Evolutionary conservation across 225 moss, liverwort and hornwort genomes (phyloP).

Genomic region (Pleurozium schreberi): DNA sequence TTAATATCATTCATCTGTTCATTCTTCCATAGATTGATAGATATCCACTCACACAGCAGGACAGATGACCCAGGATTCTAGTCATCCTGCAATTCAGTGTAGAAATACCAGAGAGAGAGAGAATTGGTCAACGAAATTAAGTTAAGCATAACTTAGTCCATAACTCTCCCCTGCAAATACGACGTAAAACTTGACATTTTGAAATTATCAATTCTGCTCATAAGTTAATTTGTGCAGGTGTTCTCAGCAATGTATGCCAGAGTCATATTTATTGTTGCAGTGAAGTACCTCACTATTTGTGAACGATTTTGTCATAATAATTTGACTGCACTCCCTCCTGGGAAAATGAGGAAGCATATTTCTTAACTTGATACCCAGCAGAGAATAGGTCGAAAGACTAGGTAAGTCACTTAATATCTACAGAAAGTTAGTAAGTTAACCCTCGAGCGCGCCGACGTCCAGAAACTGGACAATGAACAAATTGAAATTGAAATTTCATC

Average conservation of each 20-base stretch:
- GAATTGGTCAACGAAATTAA: neutral
- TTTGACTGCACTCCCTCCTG: neutral
- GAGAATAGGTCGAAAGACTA: neutral
- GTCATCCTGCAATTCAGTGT: neutral
- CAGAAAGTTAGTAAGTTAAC: too few species aligned
- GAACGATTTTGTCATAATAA: neutral
- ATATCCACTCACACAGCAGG: neutral
- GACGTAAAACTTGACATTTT: neutral
- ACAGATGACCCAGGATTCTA: neutral
- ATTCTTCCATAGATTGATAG: conserved; percentile 11
- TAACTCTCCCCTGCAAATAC: neutral
- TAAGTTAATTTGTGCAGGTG: neutral
- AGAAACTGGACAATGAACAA: too few species aligned
- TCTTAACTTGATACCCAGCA: too few species aligned
- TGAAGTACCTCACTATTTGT: neutral
- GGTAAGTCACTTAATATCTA: neutral
- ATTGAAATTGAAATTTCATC: too few species aligned
- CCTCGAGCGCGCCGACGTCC: too few species aligned
- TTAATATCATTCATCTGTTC: conserved; percentile 21
- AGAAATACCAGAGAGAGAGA: neutral
- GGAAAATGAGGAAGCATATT: neutral
- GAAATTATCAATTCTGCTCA: neutral
- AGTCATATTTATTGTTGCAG: neutral
- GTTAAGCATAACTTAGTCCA: too few species aligned
- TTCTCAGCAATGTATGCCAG: neutral